Conservation (phyloP, 1,284 basidiomycete genomes). For the Coniferiporia sulphurascens region DNA sequence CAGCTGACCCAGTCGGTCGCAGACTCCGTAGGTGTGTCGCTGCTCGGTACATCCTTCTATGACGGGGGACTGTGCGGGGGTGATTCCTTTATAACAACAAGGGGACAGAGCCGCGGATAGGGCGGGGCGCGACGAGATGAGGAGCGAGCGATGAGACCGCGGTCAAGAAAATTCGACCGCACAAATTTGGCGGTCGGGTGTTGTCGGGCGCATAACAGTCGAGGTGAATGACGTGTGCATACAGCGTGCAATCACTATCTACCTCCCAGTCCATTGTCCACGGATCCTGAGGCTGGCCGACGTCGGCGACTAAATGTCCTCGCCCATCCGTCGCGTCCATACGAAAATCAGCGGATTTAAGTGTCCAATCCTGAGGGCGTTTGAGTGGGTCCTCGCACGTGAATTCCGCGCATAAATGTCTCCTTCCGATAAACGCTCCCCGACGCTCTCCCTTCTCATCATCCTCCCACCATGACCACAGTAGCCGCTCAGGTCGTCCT, state of each 20-base stretch:
- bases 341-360: too few species aligned
- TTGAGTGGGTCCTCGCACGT: background rate
- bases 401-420: background rate
- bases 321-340: too few species aligned
- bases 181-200: background rate
- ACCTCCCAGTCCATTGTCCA: too few species aligned
- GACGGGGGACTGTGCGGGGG: background rate
- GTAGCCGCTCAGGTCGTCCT: slow-evolving; percentile 75
- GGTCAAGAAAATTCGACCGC: background rate
- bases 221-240: background rate
- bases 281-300: too few species aligned
- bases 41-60: slow-evolving; percentile 3
- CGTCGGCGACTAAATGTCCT: too few species aligned
- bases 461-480: slow-evolving; percentile 44
- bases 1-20: slow-evolving; percentile 1
- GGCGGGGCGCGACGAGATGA: background rate
- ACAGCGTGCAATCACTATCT: background rate
- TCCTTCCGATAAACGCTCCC: background rate
- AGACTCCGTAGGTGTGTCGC: background rate
- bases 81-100: background rate
- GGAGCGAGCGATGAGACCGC: background rate
- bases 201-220: background rate
- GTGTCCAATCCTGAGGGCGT: too few species aligned
- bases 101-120: background rate
- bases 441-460: slow-evolving; percentile 6